phyloP scores from a whole-genome alignment of 805 yeast genomes.

The Sugiyamaella lignohabitans region DNA sequence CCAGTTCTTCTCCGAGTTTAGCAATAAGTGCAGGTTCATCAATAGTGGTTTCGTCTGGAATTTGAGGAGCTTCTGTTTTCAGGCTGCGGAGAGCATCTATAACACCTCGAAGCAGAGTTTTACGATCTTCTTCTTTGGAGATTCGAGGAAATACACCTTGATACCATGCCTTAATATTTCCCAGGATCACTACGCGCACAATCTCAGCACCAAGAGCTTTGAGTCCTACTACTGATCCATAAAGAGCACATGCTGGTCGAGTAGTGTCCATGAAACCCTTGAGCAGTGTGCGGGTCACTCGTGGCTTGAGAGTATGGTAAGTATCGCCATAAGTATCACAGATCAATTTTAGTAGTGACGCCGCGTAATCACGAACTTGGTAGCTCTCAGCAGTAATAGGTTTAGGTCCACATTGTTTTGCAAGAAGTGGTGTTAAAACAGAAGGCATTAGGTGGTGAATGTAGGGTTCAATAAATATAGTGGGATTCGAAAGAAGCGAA shows the following conservation, averaged over 20 bases:
- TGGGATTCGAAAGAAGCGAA: constrained; percentile 73
- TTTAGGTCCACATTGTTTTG: constrained; percentile 72
- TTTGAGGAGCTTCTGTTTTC: constrained; percentile 22
- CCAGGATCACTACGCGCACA: constrained; percentile 72
- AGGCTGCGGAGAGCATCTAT: constrained; percentile 51
- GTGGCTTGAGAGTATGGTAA: constrained; percentile 82
- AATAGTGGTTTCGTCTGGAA: constrained; percentile 34
- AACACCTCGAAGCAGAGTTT: constrained; percentile 40
- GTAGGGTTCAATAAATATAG: constrained; percentile 88
- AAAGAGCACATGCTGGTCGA: constrained; percentile 82
- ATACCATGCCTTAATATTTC: constrained; percentile 77
- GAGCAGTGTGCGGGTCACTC: constrained; percentile 86
- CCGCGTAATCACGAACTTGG: constrained; percentile 84
- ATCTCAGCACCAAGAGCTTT: constrained; percentile 83
- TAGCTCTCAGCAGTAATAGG: constrained; percentile 32
- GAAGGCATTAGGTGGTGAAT: constrained; percentile 98
- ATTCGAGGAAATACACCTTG: constrained; percentile 26
- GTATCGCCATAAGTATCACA: constrained; percentile 73
- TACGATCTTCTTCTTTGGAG: constrained; percentile 36
- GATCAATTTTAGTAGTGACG: constrained; percentile 73
- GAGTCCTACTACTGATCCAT: constrained; percentile 84
- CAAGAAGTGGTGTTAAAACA: constrained; percentile 77
- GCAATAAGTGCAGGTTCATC: constrained; percentile 39
- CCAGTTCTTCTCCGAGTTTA: constrained; percentile 56
- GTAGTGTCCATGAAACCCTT: constrained; percentile 84